Percentiles rank a stretch among this genome's conserved stretches.
Conservation (phyloP, 2,329 filamentous ascomycete genomes). For the Fonsecaea multimorphosa region DNA sequence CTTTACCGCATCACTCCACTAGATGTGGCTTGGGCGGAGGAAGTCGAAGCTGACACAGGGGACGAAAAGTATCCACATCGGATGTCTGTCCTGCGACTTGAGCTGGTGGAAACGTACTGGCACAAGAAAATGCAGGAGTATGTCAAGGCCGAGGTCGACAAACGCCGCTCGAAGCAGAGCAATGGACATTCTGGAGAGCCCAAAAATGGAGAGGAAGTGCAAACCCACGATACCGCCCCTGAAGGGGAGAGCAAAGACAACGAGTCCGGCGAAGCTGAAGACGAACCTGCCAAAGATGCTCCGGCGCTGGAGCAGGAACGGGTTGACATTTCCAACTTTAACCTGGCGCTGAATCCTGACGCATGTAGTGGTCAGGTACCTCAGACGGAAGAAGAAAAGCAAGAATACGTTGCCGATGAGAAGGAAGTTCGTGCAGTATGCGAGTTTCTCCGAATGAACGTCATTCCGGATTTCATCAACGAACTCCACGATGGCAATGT, state of each 20-base stretch:
- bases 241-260: conserved; percentile 49
- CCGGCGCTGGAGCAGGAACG: conserved; percentile 62
- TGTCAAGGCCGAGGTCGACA: conserved; percentile 77
- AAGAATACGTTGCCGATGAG: conserved; percentile 81
- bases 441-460: conserved; percentile 73
- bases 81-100: conserved; percentile 91
- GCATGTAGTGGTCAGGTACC: conserved; percentile 91
- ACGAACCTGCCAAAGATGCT: conserved; percentile 41
- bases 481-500: conserved; percentile 92
- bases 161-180: conserved; percentile 58
- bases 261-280: conserved; percentile 49
- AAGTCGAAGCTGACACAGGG: conserved; percentile 61
- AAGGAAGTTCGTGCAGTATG: conserved; percentile 85
- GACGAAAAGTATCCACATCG: conserved; percentile 80
- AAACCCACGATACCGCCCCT: conserved; percentile 42
- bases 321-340: conserved; percentile 86
- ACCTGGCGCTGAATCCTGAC: conserved; percentile 89
- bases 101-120: conserved; percentile 85
- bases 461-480: conserved; percentile 82
- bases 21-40: conserved; percentile 89
- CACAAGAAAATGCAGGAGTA: conserved; percentile 87
- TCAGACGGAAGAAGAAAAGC: conserved; percentile 88
- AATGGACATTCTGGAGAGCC: conserved; percentile 47
- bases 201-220: conserved; percentile 37
- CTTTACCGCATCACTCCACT: conserved; percentile 92